A percentile compares a stretch with the other conserved stretches of the same genome.
These are phyloP conservation scores for Telfairia occidentalis DNA, from an alignment of 331 rosid species.

Conservation along the genomic window DNA sequence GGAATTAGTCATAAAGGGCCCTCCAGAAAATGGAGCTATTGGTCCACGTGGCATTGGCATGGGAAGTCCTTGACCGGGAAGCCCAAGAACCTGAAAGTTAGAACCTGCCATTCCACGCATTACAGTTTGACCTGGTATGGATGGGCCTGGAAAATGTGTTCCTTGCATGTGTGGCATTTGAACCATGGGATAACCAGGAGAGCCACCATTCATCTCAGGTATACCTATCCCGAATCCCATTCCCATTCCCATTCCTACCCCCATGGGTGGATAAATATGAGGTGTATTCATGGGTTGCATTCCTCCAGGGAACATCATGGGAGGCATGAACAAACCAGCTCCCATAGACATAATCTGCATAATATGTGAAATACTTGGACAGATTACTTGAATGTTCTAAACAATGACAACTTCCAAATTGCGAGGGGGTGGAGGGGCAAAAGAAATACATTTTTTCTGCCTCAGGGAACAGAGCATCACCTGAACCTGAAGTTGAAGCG, in stretches of 20 bases:
- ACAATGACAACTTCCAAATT: not conserved
- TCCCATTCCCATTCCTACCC: slow-evolving; percentile 70
- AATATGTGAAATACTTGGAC: slow-evolving; percentile 12
- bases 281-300: slow-evolving; percentile 67
- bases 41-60: slow-evolving; percentile 45
- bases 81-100: slow-evolving; percentile 43
- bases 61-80: slow-evolving; percentile 65
- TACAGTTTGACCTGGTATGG: slow-evolving; percentile 37
- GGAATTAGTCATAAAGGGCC: slow-evolving; percentile 37
- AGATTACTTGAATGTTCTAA: not conserved
- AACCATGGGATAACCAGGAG: slow-evolving; percentile 57
- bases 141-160: slow-evolving; percentile 40
- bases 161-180: slow-evolving; percentile 69
- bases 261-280: slow-evolving; percentile 45
- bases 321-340: slow-evolving; percentile 65
- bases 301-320: slow-evolving; percentile 65
- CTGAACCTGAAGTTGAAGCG: slow-evolving; percentile 85
- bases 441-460: not conserved
- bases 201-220: slow-evolving; percentile 54
- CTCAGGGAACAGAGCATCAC: slow-evolving; percentile 20
- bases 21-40: slow-evolving; percentile 30
- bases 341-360: slow-evolving; percentile 93
- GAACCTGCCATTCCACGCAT: slow-evolving; percentile 54
- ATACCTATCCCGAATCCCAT: slow-evolving; percentile 74
- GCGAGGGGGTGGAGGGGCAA: not conserved